Base-by-base conservation (phyloP, 495 filamentous ascomycete species). In the Neurospora sp. region DNA sequence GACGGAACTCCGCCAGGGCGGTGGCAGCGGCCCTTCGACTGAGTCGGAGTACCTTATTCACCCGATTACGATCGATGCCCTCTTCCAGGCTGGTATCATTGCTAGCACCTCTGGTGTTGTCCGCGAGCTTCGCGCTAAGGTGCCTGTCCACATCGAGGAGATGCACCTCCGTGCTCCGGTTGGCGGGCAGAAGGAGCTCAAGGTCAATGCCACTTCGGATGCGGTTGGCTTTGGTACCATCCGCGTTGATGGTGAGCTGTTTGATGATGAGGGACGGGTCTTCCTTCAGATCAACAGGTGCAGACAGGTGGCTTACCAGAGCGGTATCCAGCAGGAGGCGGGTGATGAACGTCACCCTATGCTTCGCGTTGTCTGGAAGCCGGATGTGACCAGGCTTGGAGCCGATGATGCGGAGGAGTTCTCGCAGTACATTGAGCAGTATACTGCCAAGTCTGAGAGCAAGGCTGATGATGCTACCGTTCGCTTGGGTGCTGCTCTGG, bases 11-110 rank as follows among this genome's bases (percentile, higher is more conserved):
- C 73, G 48, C 11, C 81, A 78, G 77, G 78, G 81, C 37, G 74
- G 74, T 18, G 75, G n/a, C n/a, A 69, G 8, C 48, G 62, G 11
- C 20, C 78, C 0, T 71, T 78, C 14, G 79, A 73, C 39, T 71
- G 75, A 35, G 75, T 81, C 42, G 74, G 79, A 54, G 66, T 77
- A 23, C 23, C 73, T 81, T 62, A 79, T 85, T 40, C 84, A 85
- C 46, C 84, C 84, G 4, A 76, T 77, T 0, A 72, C 82, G 38
- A 76, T 86, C 2, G 84, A 86, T 75, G 76, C 76, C 8, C 77
- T 76, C 7, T 80, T 85, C 72, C 85, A 86, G 35, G 38, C 69
- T 3, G 73, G 77, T 11, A 38, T 81, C 14, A 72, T 72, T n/a
- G 77, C 75, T 5, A 76, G 73, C 37, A 75, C 77, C 10, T 71